Conservation (phyloP, 2,329 filamentous ascomycete genomes). For the Xylaria sp. region DNA sequence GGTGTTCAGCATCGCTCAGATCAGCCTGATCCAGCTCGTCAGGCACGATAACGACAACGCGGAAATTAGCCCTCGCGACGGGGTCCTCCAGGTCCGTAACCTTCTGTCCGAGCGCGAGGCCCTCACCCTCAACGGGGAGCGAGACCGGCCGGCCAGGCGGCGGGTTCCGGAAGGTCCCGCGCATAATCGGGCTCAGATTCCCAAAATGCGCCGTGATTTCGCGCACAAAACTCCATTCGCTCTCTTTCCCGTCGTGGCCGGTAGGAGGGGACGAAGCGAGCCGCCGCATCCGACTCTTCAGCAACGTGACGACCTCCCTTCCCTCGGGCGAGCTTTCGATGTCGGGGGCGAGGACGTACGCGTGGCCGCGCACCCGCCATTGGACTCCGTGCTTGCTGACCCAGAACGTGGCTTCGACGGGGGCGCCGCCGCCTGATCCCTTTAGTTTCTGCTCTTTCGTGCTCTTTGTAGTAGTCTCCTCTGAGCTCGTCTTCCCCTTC, state of each 20-base stretch:
- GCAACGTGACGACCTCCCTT: constrained; percentile 67
- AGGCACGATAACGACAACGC: constrained; percentile 84
- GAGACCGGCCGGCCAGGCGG: constrained; percentile 72
- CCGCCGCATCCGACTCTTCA: constrained; percentile 71
- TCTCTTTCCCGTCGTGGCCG: constrained; percentile 50
- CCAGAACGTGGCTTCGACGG: constrained; percentile 81
- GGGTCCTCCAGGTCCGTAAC: constrained; percentile 77
- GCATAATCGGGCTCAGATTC: constrained; percentile 83
- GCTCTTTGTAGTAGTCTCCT: constrained; percentile 47
- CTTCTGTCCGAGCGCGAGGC: constrained; percentile 67
- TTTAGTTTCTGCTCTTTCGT: constrained; percentile 53
- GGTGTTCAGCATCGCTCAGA: constrained; percentile 72
- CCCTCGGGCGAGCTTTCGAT: constrained; percentile 63
- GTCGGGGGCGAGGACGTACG: constrained; percentile 79
- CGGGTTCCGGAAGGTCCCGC: constrained; percentile 80
- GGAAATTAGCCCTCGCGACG: constrained; percentile 78
- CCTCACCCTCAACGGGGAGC: constrained; percentile 56
- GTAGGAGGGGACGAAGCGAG: background rate
- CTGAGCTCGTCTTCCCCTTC: constrained; percentile 46
- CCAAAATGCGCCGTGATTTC: constrained; percentile 92
- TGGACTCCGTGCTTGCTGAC: constrained; percentile 75
- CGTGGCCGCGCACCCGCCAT: constrained; percentile 84
- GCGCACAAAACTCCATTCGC: constrained; percentile 78
- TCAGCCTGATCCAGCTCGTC: constrained; percentile 81
- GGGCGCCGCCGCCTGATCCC: constrained; percentile 71